phyloP scores from a whole-genome alignment of 495 filamentous ascomycete species.

The Penicillium herquei region DNA sequence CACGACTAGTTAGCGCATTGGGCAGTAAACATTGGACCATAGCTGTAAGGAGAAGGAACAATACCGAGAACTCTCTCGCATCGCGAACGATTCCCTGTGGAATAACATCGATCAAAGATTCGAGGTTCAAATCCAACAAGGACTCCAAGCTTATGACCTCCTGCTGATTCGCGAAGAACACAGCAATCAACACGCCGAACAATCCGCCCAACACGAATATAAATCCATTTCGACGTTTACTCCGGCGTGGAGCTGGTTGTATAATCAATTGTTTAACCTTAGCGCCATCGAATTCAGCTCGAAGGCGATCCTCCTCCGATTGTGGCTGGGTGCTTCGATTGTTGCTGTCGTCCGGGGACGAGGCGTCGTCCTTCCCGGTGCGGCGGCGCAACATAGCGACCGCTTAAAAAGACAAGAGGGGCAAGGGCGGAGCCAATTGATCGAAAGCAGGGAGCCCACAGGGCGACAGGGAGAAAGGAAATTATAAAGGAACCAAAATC shows the following conservation, averaged over 20 bases:
- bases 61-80: constrained; percentile 77
- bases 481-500: constrained; percentile 3
- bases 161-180: constrained; percentile 80
- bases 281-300: constrained; percentile 22
- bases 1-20: constrained; percentile 6
- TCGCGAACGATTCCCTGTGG: constrained; percentile 80
- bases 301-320: constrained; percentile 25
- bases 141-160: constrained; percentile 81
- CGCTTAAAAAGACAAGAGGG: constrained; percentile 9
- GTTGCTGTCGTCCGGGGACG: constrained; percentile 12
- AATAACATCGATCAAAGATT: constrained; percentile 76
- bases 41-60: constrained; percentile 9
- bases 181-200: constrained; percentile 76
- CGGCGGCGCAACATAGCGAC: constrained; percentile 44
- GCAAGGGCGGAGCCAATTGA: constrained; percentile 3
- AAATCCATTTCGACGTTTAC: constrained; percentile 69
- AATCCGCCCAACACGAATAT: constrained; percentile 82
- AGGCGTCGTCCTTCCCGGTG: constrained; percentile 34
- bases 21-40: neutral
- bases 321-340: constrained; percentile 8
- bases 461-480: neutral
- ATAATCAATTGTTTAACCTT: constrained; percentile 44
- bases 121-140: constrained; percentile 78
- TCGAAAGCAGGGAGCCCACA: neutral
- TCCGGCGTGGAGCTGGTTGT: constrained; percentile 38